Base-by-base conservation (phyloP, 1,284 basidiomycete species). In the Chalciporus sp. region DNA sequence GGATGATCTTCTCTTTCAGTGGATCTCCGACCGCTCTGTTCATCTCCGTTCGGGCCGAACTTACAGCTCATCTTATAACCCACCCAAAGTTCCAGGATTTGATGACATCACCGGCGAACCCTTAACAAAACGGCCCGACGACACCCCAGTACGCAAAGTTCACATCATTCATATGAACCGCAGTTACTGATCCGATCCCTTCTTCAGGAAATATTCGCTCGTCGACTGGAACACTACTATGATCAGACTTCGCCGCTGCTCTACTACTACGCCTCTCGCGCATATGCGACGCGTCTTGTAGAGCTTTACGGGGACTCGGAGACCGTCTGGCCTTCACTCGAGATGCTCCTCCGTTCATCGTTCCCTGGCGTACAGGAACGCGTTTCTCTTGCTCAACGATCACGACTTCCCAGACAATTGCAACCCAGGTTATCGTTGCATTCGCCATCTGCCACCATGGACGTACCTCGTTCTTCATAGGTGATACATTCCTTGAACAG, bases 81-180 rank as follows among this genome's bases (percentile, higher is more conserved):
- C 86, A 12, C 97, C 96, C 7, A 88, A 89, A 61, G 82, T 89
- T 0, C 76, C 86, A 4, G 95, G 95, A 7, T 78, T 82, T 54
- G 96, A 98, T 76, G 95, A 98, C 70, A 76, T 90, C 55, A 98
- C 95, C 0, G 95, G 95, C n/a, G 94, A 99, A 71, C 84, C 89
- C 1, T 77, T 99, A 31, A 85, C 79, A 20, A 92, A 92, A 72
- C 84, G 96, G 42, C 87, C 94, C 9, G 95, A 99, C 68, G 95
- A 98, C 70, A 92, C 92, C 61, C 89, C 93, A 10, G 93, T 93
- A 69, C 57, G 87, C 77, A 35, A 5, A 39, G 17, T 20, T 49
- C 23, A 42, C 23, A 39, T 7, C 35, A 17, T 31, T 46, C 12
- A 27, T 51, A 31, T 42, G 50, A 37, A 28, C 41, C 9, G 6